These are phyloP conservation scores for Scedosporium boydii DNA, from an alignment of 2,329 filamentous ascomycete genomes.

Conservation along the genomic window DNA sequence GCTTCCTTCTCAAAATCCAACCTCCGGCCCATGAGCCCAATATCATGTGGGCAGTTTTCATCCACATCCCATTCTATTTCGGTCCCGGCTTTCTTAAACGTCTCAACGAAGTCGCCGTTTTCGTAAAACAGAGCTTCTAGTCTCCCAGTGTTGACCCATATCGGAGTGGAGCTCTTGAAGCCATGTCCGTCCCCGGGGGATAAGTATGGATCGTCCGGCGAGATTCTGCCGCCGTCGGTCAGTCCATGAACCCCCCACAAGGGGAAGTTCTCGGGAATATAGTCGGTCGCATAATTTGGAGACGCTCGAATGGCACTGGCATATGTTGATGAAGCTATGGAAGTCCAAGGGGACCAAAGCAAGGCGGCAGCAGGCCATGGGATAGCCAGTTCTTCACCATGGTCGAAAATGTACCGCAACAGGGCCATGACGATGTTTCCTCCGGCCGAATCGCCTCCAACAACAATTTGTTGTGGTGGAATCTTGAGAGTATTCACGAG, in stretches of 20 bases:
- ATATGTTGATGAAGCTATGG: conserved; percentile 13
- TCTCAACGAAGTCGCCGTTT: conserved; percentile 11
- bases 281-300: conserved; percentile 11
- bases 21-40: conserved; percentile 13
- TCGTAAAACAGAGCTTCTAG: conserved; percentile 15
- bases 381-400: conserved; percentile 12
- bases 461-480: conserved; percentile 17
- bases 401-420: conserved; percentile 20
- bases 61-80: conserved; percentile 11
- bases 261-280: conserved; percentile 13
- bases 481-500: conserved; percentile 15
- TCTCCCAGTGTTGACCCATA: conserved; percentile 15
- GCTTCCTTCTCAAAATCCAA: conserved; percentile 14
- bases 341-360: conserved; percentile 15
- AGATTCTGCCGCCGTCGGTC: conserved; percentile 7
- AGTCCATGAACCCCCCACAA: conserved; percentile 12
- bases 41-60: conserved; percentile 13
- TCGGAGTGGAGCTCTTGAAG: conserved; percentile 9
- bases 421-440: conserved; percentile 20
- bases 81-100: conserved; percentile 11
- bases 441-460: conserved; percentile 24
- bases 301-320: conserved; percentile 9
- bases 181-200: conserved; percentile 10
- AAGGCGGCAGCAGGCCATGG: conserved; percentile 14
- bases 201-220: background rate